Evolutionary conservation across 2,329 filamentous ascomycete genomes (phyloP), one percentile per base, ranked within the genome.

Genomic region (Albifimbria verrucaria): DNA sequence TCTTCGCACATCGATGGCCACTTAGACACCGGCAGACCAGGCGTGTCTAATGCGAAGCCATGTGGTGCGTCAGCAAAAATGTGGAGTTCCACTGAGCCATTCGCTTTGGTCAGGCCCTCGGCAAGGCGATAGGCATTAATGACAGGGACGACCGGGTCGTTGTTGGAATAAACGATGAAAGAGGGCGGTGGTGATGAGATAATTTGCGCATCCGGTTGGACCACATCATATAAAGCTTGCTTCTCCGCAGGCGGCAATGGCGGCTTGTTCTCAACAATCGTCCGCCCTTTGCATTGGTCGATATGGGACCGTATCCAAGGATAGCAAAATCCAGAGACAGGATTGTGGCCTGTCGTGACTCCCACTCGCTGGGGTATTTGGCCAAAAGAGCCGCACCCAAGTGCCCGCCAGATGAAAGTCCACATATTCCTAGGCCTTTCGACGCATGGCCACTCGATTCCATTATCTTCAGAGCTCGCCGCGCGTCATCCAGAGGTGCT

Each of bases 101-200:
- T 52, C 0, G 5, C 23, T 2, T 53, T 53, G 0, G 60, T 60
- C 1, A 62, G 42, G 0, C 54, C 60, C 18, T 62, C 56, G 0
- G 60, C 57, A 0, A 63, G 41, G 0, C 60, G 60, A 26, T 62
- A 62, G 0, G 60, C 60, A 4, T 62, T 62, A 7, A 55, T 15
- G 1, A 57, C 59, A 0, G 60, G 60, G 0, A 62, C 60, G 2
- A 63, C 50, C 0, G 60, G 60, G 2, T 62, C 60, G 1, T 62
- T 62, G 9, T 63, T 60, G 1, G 60, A 63, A 10, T 62, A 62
- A 0, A 62, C 57, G 2, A 62, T 62, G 17, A 62, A 62, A 0
- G 46, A 42, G 0, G 59, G 59, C 2, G 60, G 60, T 0, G 59
- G 45, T 0, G 53, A 53, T 6, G 56, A 56, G 4, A 41, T 36